Evolutionary conservation across 2,329 filamentous ascomycete genomes (phyloP), one percentile per base, ranked within the genome.

Genomic region (Mollisiaceae sp.): DNA sequence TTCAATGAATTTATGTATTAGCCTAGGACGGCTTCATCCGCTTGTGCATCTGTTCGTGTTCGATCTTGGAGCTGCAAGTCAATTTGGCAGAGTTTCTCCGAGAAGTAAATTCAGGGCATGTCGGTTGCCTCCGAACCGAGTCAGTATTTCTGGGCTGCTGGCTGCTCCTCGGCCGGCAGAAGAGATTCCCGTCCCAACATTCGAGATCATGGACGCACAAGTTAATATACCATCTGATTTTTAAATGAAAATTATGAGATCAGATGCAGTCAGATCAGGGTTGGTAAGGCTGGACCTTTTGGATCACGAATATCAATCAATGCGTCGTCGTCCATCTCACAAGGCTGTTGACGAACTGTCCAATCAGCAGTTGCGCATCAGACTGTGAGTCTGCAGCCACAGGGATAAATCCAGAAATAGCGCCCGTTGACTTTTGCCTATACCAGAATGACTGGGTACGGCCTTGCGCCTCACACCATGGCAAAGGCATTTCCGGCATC

Each of bases 231-330:
- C 24, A 8, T 22, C n/a, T 50, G 45, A 50, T 50, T 22, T 50
- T 50, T 50, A 50, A 24, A 50, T 50, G 20, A 50, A 50, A 9
- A 32, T 32, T 24, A 50, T 54, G 50, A 57, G 32, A 24, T 57
- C 55, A 57, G 32, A 57, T 57, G 15, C 20, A 39, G 55, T 57
- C 55, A 57, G 55, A 57, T 22, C n/a, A 38, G 24, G 32, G 9
- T 20, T 54, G 4, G 6, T 54, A 54, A 54, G 50, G 50, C 50
- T 54, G 50, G 24, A 11, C 50, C 14, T 14, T 12, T 27, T 35
- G 1, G 32, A 18, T 12, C 47, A 45, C n/a, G 15, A 52, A 18
- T 18, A 18, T 47, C 18, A n/a, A 18, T n/a, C n/a, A 47, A n/a
- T 50, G 24, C 24, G 32, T 54, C 24, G 14, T 54, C 24, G 50